phyloP scores from a whole-genome alignment of 148 eudicot species.

The Rheum nobile region DNA sequence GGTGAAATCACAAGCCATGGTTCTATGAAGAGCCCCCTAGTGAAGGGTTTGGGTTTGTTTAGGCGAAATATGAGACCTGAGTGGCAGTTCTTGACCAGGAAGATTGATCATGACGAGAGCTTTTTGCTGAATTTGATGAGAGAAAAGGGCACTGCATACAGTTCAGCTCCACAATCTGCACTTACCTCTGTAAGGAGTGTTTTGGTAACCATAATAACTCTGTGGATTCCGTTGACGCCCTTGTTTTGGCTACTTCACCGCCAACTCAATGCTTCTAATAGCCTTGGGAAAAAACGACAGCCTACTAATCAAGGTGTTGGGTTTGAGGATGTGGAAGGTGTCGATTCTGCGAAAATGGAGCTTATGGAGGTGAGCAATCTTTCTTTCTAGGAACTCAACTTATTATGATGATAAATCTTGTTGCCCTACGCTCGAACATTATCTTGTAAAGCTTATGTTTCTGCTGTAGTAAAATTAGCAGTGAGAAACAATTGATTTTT shows the following conservation, averaged over 20 bases:
- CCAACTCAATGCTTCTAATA: conserved; percentile 70
- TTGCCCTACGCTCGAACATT: not conserved
- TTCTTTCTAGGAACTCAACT: not conserved
- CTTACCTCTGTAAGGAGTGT: conserved; percentile 53
- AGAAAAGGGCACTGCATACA: conserved; percentile 57
- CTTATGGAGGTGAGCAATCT: conserved; percentile 77
- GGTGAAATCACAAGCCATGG: conserved; percentile 13
- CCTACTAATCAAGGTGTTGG: conserved; percentile 54
- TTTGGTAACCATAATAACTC: conserved; percentile 57
- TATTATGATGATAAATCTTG: not conserved
- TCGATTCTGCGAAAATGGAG: conserved; percentile 92
- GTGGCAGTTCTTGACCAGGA: conserved; percentile 82
- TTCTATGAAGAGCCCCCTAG: conserved; percentile 9
- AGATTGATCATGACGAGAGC: conserved; percentile 74
- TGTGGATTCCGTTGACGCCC: conserved; percentile 89
- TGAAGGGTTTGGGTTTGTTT: conserved; percentile 11
- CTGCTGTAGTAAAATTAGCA: not conserved
- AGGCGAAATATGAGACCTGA: conserved; percentile 26
- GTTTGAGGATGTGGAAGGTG: conserved; percentile 97
- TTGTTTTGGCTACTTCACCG: conserved; percentile 92
- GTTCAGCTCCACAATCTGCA: conserved; percentile 82
- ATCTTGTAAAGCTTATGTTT: not conserved
- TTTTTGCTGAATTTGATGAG: conserved; percentile 78
- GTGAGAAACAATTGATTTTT: not conserved
- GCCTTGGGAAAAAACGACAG: conserved; percentile 61